phyloP scores from a whole-genome alignment of 2,329 filamentous ascomycete species.

The Xylaria sp. region DNA sequence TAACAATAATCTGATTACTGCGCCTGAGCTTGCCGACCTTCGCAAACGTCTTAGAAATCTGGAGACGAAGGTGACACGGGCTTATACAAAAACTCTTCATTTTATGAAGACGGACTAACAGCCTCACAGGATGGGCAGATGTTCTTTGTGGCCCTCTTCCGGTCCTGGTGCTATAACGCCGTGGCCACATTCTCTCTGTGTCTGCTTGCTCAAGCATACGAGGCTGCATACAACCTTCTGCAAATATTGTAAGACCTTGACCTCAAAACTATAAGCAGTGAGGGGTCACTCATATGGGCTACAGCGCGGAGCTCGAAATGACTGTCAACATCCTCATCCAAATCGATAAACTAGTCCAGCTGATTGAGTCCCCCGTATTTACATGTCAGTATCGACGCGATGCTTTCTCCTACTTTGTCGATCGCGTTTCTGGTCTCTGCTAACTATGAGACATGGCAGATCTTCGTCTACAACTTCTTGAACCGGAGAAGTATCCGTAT shows the following conservation, averaged over 20 bases:
- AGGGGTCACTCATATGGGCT: conserved; percentile 37
- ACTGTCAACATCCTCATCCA: conserved; percentile 98
- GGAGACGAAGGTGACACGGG: conserved; percentile 76
- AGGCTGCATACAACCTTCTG: conserved; percentile 94
- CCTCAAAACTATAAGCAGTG: not conserved
- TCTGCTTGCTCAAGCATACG: conserved; percentile 94
- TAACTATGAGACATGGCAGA: conserved; percentile 64
- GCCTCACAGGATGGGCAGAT: conserved; percentile 83
- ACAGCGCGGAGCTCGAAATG: conserved; percentile 94
- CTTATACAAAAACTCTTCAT: not conserved
- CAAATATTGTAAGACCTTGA: conserved; percentile 82
- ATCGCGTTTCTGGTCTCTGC: not conserved
- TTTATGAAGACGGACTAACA: conserved; percentile 27
- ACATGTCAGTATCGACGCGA: conserved; percentile 75
- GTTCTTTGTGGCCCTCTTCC: conserved; percentile 93
- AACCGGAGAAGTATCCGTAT: conserved; percentile 94
- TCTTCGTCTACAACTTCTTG: conserved; percentile 90
- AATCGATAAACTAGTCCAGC: conserved; percentile 96
- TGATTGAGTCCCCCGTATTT: conserved; percentile 96
- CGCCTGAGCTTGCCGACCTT: conserved; percentile 90
- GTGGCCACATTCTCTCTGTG: conserved; percentile 98
- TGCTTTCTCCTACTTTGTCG: not conserved
- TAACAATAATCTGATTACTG: conserved; percentile 98
- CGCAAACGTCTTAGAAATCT: conserved; percentile 90
- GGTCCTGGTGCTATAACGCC: conserved; percentile 98